phyloP scores from a whole-genome alignment of 441 rosid genomes.

The Breynia disticha region DNA sequence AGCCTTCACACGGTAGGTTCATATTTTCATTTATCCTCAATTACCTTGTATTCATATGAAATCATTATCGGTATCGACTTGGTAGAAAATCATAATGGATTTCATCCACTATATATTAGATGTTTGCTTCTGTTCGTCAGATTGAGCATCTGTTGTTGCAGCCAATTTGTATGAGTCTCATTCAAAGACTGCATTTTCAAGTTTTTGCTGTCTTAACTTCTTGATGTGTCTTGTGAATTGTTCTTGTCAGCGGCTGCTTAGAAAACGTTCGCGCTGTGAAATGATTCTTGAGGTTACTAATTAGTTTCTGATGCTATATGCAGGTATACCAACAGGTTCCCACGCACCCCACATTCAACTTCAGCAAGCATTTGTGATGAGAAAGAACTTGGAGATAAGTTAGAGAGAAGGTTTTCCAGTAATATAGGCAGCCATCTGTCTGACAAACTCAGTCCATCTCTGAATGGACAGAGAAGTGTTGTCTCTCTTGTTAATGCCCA shows the following conservation, averaged over 20 bases:
- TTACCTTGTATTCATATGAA: too few relatives aligned
- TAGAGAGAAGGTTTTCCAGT: slow-evolving; percentile 25
- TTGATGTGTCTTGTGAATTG: too few relatives aligned
- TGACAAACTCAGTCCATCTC: slow-evolving; percentile 27
- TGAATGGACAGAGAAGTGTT: slow-evolving; percentile 36
- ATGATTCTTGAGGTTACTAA: slow-evolving; percentile 1
- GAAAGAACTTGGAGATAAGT: slow-evolving; percentile 28
- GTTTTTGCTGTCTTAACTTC: too few relatives aligned
- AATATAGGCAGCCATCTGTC: slow-evolving; percentile 18
- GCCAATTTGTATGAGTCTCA: not conserved
- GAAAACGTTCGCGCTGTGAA: not conserved
- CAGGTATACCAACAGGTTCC: slow-evolving; percentile 54
- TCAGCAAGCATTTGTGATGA: slow-evolving; percentile 19
- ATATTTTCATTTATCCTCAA: not conserved
- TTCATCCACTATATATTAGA: not conserved
- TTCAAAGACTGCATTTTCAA: not conserved
- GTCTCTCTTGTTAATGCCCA: slow-evolving; percentile 24
- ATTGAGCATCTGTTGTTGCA: too few relatives aligned
- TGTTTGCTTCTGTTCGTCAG: too few relatives aligned
- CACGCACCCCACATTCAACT: slow-evolving; percentile 29
- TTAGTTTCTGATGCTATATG: slow-evolving; percentile 10
- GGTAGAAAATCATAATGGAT: too few relatives aligned
- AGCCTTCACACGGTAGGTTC: slow-evolving; percentile 63
- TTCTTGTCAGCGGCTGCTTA: not conserved
- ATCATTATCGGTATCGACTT: too few relatives aligned